Base-by-base conservation (phyloP, 306 rosid species). In the Dalbergia cultrata region DNA sequence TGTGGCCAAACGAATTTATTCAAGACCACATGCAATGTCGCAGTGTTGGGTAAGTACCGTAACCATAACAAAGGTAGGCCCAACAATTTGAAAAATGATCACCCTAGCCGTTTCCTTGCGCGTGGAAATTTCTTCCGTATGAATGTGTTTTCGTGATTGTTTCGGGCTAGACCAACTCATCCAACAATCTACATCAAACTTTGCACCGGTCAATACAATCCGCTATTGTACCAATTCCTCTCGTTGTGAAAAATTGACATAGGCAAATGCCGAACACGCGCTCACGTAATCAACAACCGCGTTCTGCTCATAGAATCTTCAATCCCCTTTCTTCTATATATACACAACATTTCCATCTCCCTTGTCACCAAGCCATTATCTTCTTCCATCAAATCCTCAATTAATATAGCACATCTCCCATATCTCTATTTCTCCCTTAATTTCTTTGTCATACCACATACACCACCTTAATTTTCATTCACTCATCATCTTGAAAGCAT, bases 201-300 rank as follows among this genome's bases (percentile, higher is more conserved):
- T 62, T 50, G 45, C 19, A 17, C 54, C 41, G n/a, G 80, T 75
- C 85, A 75, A 59, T 6, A 18, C 66, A 53, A 49, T 35, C 37
- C 43, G 5, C 81, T 21, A 22, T 58, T 16, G 4, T 26, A 52
- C 45, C 9, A 10, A 0, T 67, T 68, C 47, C 75, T 57, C 74
- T 16, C 60, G 8, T 49, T 14, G 0, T 4, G 4, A 16, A 13
- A 4, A 9, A 19, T 17, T 49, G 64, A 52, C 62, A 19, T 26
- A 26, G 21, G 7, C 77, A 71, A 37, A 12, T 80, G 13, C 19
- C 22, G 35, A 56, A 69, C 8, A 13, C 72, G 0, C 34, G 58
- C 39, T 10, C 22, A 22, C 10, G 22, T 43, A n/a, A 6, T 13
- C 45, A 7, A 11, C 37, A 67, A 43, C 37, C 82, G 76, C 82